Evolutionary conservation across 768 basidiomycete genomes (phyloP), one percentile per base, ranked within the genome.

Genomic region (Epithele typhae): DNA sequence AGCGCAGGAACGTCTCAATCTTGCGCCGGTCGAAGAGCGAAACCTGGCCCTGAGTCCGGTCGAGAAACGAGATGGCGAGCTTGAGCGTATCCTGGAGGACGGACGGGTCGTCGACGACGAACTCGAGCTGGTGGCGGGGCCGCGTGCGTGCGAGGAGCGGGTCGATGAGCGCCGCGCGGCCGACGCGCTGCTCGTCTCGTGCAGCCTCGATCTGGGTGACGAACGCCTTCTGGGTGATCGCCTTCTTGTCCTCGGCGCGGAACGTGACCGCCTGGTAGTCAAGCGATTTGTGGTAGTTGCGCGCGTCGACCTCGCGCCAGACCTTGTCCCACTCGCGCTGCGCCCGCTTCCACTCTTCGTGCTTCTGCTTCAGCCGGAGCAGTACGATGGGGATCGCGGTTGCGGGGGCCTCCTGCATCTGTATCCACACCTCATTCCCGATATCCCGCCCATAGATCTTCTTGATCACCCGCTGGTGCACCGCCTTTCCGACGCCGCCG

Each of bases 321-420:
- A 97, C 88, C 64, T 95, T 90, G 69, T 97, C 97, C 96, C 96
- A 99, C 68, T 96, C 96, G 43, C 92, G 68, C 64, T 96, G 92
- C 15, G 92, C 95, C 18, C 92, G 78, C 68, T 93, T 96, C 96
- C 96, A 99, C 63, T 98, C 95, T 51, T 92, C 92, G 62, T 98
- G 95, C 68, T 98, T 98, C 65, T 87, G 85, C 69, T 96, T 96
- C 49, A 99, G 69, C 5, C 96, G 80, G 38, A 77, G 70, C 7
- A 99, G 75, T 1, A 99, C 91, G 43, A 97, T 81, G 0, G 96
- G 94, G 17, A 98, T 84, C 8, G 95, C 89, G 14, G 85, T 68
- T 12, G 81, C 81, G 0, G 96, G 95, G 5, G 82, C 77, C n/a
- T 97, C 94, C 65, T 98, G 92, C 78, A 99, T 84, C 0, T 90